Conservation (phyloP, 768 basidiomycete species). For the Candolleomyces efflorescens region DNA sequence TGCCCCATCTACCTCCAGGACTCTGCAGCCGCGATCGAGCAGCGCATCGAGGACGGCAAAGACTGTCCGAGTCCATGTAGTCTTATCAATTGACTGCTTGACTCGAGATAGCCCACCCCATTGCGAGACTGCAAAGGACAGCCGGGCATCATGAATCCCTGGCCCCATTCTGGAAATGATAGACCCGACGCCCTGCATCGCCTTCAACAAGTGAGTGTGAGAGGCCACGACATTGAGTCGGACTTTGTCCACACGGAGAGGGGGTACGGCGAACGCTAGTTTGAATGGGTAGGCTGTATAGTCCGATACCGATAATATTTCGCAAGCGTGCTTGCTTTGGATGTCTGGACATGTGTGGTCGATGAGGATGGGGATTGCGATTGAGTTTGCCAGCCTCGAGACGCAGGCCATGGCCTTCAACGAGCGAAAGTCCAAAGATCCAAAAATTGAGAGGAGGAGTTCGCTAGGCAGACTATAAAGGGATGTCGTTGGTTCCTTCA, state of each 20-base stretch:
- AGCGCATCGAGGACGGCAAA: neutral
- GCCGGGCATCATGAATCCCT: neutral
- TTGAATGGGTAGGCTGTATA: neutral
- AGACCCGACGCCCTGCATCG: neutral
- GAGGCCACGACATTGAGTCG: neutral
- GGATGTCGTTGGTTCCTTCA: too few relatives aligned
- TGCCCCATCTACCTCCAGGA: neutral
- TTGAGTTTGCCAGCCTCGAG: neutral
- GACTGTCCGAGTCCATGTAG: neutral
- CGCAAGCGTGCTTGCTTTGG: neutral
- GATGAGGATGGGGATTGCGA: neutral
- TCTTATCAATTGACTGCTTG: neutral
- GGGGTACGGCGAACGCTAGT: neutral
- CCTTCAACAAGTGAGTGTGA: neutral
- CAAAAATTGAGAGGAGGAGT: neutral
- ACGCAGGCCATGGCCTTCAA: neutral
- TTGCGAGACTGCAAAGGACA: constrained; percentile 1
- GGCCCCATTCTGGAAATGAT: neutral
- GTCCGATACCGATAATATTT: neutral
- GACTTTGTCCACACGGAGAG: neutral
- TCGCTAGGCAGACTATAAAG: neutral
- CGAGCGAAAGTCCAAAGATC: neutral
- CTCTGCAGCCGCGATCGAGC: neutral
- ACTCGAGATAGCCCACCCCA: neutral
- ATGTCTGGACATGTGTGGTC: neutral